phyloP scores from a whole-genome alignment of 108 stramenopile genomes.

The Cylindrotheca fusiformis region DNA sequence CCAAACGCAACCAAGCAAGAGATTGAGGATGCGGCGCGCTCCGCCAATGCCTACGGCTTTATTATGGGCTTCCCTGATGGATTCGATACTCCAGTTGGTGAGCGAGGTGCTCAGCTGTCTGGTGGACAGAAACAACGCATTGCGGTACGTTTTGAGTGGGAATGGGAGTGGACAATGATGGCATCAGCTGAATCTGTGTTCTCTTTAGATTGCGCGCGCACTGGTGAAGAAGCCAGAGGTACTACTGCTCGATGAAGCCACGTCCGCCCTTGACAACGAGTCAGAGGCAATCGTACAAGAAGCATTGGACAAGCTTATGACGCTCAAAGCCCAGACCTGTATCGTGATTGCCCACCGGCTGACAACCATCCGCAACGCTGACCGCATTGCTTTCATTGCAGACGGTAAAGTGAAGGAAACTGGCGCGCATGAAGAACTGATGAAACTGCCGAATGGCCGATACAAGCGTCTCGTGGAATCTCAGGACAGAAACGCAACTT shows the following conservation, averaged over 20 bases:
- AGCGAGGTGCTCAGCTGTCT: conserved; percentile 51
- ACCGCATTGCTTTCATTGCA: conserved; percentile 70
- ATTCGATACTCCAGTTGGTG: conserved; percentile 55
- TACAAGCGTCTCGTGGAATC: conserved; percentile 59
- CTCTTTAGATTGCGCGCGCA: conserved; percentile 88
- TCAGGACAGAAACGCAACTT: conserved; percentile 22
- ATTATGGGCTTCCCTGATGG: conserved; percentile 62
- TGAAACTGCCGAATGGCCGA: conserved; percentile 53
- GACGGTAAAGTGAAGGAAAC: conserved; percentile 62
- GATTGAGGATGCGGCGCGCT: conserved; percentile 74
- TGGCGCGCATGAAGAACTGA: conserved; percentile 90
- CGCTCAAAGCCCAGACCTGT: conserved; percentile 50
- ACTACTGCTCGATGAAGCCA: conserved; percentile 89
- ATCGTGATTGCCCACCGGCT: conserved; percentile 87
- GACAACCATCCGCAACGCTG: conserved; percentile 78
- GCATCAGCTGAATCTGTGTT: not conserved
- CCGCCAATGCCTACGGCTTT: conserved; percentile 88
- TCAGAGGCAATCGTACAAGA: conserved; percentile 80
- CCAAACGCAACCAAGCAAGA: conserved; percentile 47
- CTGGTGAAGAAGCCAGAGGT: conserved; percentile 76
- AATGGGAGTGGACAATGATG: conserved; percentile 25
- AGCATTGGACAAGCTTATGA: conserved; percentile 82
- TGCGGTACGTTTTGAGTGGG: conserved; percentile 31
- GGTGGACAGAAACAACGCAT: conserved; percentile 77
- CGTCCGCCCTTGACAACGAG: conserved; percentile 82